Conservation (phyloP, 139 green algal genomes). For the Monoraphidium neglectum region DNA sequence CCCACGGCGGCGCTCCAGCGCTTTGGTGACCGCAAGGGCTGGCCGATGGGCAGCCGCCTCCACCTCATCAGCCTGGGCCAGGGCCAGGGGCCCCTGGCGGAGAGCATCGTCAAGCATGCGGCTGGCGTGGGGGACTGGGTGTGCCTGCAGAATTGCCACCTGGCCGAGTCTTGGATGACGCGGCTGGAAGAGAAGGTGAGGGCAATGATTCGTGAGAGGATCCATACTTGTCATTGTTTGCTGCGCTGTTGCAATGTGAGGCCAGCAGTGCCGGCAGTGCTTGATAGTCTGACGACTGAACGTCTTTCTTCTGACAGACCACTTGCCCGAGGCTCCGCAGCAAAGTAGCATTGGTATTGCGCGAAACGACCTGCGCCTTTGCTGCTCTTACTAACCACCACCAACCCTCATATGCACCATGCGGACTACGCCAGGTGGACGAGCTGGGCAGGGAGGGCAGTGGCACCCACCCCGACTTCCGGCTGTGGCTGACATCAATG, state of each 20-base stretch:
- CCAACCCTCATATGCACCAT: too few relatives aligned
- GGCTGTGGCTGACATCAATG: constrained; percentile 87
- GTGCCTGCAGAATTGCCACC: constrained; percentile 91
- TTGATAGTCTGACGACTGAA: too few relatives aligned
- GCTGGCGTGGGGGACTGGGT: constrained; percentile 71
- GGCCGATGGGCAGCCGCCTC: constrained; percentile 53
- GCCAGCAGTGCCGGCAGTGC: too few relatives aligned
- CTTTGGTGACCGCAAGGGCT: constrained; percentile 68
- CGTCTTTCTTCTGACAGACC: too few relatives aligned
- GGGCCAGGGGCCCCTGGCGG: constrained; percentile 78
- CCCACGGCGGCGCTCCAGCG: constrained; percentile 68
- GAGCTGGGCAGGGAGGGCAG: constrained; percentile 6
- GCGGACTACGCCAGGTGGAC: constrained; percentile 13
- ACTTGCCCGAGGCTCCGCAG: too few relatives aligned
- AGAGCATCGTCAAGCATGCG: constrained; percentile 73
- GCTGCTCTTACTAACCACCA: not conserved
- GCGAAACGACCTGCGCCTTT: too few relatives aligned
- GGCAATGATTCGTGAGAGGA: not conserved
- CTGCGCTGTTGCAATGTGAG: too few relatives aligned
- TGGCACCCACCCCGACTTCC: constrained; percentile 73
- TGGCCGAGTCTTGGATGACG: constrained; percentile 82
- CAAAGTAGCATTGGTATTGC: too few relatives aligned
- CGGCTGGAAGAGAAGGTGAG: constrained; percentile 47
- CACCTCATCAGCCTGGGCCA: constrained; percentile 80
- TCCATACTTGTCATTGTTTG: too few relatives aligned